A percentile compares a stretch with the other conserved stretches of the same genome.
Conservation (phyloP, 2,329 filamentous ascomycete genomes). For the Cladosporium sp. region DNA sequence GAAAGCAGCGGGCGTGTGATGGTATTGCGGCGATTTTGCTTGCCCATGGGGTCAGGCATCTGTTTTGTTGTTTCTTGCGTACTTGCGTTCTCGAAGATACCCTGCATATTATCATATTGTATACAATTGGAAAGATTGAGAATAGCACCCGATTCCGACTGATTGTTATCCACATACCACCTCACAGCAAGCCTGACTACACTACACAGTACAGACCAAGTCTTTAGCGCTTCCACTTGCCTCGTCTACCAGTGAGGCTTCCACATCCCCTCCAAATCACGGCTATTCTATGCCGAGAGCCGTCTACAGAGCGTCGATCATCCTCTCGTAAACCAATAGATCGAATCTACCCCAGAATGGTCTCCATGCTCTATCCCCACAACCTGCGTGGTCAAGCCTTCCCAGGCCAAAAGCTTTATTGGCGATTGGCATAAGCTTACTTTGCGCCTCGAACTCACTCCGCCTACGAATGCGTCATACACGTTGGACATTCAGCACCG, state of each 20-base stretch:
- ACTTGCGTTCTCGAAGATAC: constrained; percentile 6
- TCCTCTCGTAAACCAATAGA: not conserved
- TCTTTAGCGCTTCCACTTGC: not conserved
- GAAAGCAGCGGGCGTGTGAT: not conserved
- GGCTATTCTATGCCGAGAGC: not conserved
- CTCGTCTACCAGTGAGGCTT: not conserved
- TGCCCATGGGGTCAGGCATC: not conserved
- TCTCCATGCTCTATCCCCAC: not conserved
- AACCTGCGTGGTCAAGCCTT: not conserved
- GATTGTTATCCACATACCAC: too few relatives aligned
- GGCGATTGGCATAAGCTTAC: not conserved
- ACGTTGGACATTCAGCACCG: not conserved
- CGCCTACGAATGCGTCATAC: not conserved
- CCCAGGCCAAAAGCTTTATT: not conserved
- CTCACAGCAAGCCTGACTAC: too few relatives aligned
- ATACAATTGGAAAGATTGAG: not conserved
- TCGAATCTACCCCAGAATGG: too few relatives aligned
- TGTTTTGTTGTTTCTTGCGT: not conserved
- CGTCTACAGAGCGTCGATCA: not conserved
- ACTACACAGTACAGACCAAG: too few relatives aligned
- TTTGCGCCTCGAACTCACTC: not conserved
- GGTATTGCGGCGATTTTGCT: not conserved
- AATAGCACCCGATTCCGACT: too few relatives aligned
- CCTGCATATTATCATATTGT: not conserved
- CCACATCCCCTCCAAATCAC: not conserved